phyloP scores from a whole-genome alignment of 495 filamentous ascomycete genomes.

The Baudoinia panamericana region DNA sequence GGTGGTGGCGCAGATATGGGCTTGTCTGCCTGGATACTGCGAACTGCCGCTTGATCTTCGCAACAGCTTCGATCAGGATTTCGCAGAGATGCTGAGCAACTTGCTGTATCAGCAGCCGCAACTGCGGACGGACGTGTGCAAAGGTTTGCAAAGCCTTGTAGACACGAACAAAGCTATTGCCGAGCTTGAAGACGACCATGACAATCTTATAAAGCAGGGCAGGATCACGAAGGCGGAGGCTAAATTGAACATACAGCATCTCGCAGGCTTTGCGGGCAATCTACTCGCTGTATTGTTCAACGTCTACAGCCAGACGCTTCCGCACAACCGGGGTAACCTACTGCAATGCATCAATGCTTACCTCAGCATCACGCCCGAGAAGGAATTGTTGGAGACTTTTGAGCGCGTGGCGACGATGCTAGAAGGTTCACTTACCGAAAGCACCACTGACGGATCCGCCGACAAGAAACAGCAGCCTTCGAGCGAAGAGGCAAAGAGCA shows the following conservation, averaged over 20 bases:
- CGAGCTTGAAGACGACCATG: slow-evolving; percentile 43
- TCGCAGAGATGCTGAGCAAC: slow-evolving; percentile 82
- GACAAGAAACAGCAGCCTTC: slow-evolving; percentile 39
- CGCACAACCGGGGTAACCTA: slow-evolving; percentile 79
- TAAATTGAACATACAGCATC: slow-evolving; percentile 60
- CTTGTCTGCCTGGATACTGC: slow-evolving; percentile 87
- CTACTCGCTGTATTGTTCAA: slow-evolving; percentile 92
- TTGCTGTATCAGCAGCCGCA: slow-evolving; percentile 86
- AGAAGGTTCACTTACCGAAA: slow-evolving; percentile 56
- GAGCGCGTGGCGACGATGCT: slow-evolving; percentile 72
- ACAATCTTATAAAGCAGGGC: slow-evolving; percentile 54
- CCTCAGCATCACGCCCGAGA: slow-evolving; percentile 54
- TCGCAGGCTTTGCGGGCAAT: slow-evolving; percentile 69
- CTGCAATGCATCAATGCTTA: slow-evolving; percentile 88
- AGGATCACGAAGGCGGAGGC: slow-evolving; percentile 64
- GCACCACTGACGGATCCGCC: slow-evolving; percentile 42
- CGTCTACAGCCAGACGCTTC: slow-evolving; percentile 89
- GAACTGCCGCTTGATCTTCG: slow-evolving; percentile 71
- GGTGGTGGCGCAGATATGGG: slow-evolving; percentile 89
- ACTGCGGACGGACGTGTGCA: slow-evolving; percentile 72
- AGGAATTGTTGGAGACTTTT: slow-evolving; percentile 80
- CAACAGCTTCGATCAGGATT: slow-evolving; percentile 61
- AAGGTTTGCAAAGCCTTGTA: slow-evolving; percentile 68
- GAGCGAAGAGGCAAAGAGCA: slow-evolving; percentile 43
- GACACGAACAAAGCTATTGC: slow-evolving; percentile 79